phyloP scores from a whole-genome alignment of 345 rosid species.

The Eucalyptus camaldulensis region DNA sequence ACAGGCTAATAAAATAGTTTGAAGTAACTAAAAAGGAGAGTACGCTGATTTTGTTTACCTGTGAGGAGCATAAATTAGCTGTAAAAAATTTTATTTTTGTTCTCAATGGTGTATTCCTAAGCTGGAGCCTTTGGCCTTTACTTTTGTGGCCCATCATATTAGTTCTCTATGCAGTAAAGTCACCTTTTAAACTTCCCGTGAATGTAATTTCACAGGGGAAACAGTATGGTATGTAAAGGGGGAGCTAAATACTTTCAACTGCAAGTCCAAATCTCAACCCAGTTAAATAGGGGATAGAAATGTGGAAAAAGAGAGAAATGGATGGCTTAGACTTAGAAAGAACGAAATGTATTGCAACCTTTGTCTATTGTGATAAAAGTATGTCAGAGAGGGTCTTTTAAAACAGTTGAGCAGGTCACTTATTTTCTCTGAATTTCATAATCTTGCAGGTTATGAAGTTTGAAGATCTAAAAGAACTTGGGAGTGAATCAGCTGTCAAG shows the following conservation, averaged over 20 bases:
- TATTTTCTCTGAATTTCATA: not conserved
- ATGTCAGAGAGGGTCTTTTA: not conserved
- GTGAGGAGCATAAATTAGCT: not conserved
- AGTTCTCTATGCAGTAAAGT: not conserved
- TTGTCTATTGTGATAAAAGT: not conserved
- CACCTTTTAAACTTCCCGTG: not conserved
- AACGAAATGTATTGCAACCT: not conserved
- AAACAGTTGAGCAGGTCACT: not conserved
- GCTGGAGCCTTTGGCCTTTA: not conserved
- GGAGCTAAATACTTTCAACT: not conserved
- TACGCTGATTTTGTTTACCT: not conserved
- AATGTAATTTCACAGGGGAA: not conserved
- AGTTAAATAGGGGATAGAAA: not conserved
- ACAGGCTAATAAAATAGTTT: not conserved
- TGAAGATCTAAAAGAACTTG: conserved; percentile 88
- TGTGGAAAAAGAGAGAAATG: not conserved
- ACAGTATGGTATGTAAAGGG: not conserved
- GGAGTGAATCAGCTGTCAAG: conserved; percentile 84
- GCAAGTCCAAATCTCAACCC: not conserved
- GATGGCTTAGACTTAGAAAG: not conserved
- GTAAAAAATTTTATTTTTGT: not conserved
- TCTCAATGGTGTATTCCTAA: not conserved
- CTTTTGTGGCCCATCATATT: not conserved
- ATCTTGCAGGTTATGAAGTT: conserved; percentile 83
- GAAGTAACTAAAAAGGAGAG: not conserved